phyloP scores from a whole-genome alignment of 805 yeast genomes.

The Candida xyloterini region DNA sequence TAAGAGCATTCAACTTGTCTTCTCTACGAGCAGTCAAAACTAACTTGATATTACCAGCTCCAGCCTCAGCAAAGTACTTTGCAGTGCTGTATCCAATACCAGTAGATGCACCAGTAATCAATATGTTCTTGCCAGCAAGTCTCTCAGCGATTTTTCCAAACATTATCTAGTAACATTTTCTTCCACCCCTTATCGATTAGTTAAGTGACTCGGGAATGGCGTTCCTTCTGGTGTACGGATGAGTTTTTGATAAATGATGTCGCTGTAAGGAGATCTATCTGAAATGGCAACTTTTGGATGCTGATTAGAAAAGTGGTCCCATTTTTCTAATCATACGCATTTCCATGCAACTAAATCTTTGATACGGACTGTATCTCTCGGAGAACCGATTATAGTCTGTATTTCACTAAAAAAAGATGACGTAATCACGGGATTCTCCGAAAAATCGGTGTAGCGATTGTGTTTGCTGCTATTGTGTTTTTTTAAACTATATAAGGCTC shows the following conservation, averaged over 20 bases:
- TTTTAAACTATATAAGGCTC: neutral
- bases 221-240: constrained; percentile 8
- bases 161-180: constrained; percentile 16
- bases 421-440: constrained; percentile 10
- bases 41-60: constrained; percentile 47
- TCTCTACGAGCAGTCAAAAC: constrained; percentile 53
- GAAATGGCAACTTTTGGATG: too few species aligned
- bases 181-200: constrained; percentile 2
- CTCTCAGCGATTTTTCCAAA: constrained; percentile 66
- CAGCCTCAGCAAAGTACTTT: constrained; percentile 69
- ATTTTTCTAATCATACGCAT: neutral
- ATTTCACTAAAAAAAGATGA: neutral
- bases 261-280: too few species aligned
- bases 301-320: neutral
- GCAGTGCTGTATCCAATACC: constrained; percentile 97
- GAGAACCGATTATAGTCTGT: neutral
- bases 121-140: constrained; percentile 70
- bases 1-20: constrained; percentile 41
- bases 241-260: neutral
- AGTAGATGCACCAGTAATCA: constrained; percentile 95
- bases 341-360: neutral
- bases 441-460: neutral
- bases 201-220: constrained; percentile 1
- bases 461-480: constrained; percentile 1
- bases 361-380: neutral